phyloP scores from a whole-genome alignment of 2,329 filamentous ascomycete species.

The Ophiostoma ulmi region DNA sequence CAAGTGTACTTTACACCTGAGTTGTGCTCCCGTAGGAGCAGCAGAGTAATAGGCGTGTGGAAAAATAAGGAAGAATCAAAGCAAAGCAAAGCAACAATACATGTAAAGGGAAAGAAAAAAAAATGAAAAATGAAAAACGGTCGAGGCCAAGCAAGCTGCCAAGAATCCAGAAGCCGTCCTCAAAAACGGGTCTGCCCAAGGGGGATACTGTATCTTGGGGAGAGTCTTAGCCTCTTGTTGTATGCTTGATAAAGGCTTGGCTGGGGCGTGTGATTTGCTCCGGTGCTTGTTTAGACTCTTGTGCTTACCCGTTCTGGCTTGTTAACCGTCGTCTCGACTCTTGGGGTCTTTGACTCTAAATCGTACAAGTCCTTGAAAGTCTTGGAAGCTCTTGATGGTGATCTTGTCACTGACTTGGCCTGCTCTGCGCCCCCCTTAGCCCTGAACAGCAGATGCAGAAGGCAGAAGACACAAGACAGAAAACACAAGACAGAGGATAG shows the following conservation, averaged over 20 bases:
- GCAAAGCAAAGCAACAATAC: neutral
- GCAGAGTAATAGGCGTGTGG: conserved; percentile 9
- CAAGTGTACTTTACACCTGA: neutral
- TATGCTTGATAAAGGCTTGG: conserved; percentile 18
- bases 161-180: conserved; percentile 23
- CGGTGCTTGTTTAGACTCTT: neutral
- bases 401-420: conserved; percentile 1
- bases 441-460: neutral
- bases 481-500: neutral
- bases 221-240: neutral
- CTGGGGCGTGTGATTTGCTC: conserved; percentile 16
- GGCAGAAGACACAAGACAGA: neutral
- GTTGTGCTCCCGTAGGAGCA: conserved; percentile 6
- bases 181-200: conserved; percentile 15
- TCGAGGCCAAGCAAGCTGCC: conserved; percentile 18
- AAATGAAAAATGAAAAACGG: conserved; percentile 7
- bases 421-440: conserved; percentile 6
- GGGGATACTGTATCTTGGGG: neutral
- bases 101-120: neutral
- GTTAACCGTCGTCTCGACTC: conserved; percentile 5
- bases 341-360: neutral
- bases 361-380: neutral
- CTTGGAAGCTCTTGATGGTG: neutral
- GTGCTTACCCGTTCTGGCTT: conserved; percentile 8
- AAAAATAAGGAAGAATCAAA: neutral